Base-by-base conservation (phyloP, 192 early-diverging fungal species). In the Jimgerdemannia flammicorona region DNA sequence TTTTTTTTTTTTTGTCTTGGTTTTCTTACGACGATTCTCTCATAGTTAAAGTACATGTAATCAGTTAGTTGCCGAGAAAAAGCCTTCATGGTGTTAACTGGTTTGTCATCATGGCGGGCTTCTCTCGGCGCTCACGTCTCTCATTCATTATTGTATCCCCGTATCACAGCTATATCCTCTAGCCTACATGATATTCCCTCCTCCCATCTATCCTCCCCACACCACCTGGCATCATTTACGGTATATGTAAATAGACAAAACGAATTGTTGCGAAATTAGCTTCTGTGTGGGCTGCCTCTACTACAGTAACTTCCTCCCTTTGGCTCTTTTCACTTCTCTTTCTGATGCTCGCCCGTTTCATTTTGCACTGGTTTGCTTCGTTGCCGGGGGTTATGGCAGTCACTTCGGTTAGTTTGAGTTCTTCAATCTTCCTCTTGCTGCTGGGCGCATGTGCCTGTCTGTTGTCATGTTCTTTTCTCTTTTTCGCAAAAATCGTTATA, bases 171-270 rank as follows among this genome's bases (percentile, higher is more conserved):
- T 59, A 29, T 29, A 29, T 29, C 29, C 49, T 14, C 49, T 59
- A 59, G 49, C 49, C 29, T 29, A 29, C 49, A 59, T 59, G 49
- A 59, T 59, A 59, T 59, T 14, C 49, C 49, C 49, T 59, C 14
- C 14, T 59, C 14, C 14, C 49, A 59, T 59, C 49, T 14, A 59
- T 29, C 49, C 2, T 10, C 14, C 49, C 49, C 0, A 59, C 49
- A 0, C 6, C 14, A 6, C 49, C 14, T 6, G 49, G 49, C 6
- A 59, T 10, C 49, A 59, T 59, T 59, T 59, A 59, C 49, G 49
- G 49, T 59, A 59, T 59, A 59, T 59, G 49, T 59, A 59, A 59
- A 59, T 59, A 59, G 49, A 59, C 49, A 59, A 59, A 59, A 59
- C 49, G 49, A 59, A 59, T 59, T 59, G 49, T 59, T 59, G 49